Percentiles rank a stretch among this genome's conserved stretches.
These are phyloP conservation scores for Calycina marina DNA, from an alignment of 2,329 filamentous ascomycete species.

Conservation along the genomic window DNA sequence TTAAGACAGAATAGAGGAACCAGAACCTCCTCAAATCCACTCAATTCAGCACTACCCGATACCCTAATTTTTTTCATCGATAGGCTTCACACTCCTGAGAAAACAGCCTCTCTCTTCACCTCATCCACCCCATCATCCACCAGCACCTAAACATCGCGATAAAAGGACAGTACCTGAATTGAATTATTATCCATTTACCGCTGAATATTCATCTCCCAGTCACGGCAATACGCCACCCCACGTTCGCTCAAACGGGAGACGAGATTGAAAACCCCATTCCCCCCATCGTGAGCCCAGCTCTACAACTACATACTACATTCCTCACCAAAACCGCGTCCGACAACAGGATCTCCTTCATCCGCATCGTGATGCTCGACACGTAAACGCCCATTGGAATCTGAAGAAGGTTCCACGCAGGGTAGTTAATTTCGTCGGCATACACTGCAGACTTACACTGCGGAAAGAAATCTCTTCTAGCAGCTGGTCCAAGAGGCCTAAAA, in stretches of 20 bases:
- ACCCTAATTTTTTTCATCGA: no score
- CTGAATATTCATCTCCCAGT: background rate
- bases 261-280: no score
- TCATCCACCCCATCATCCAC: no score
- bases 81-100: no score
- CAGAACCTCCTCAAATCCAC: no score
- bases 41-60: no score
- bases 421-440: background rate
- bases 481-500: conserved; percentile 2
- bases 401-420: background rate
- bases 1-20: no score
- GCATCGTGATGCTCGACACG: background rate
- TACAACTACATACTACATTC: background rate
- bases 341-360: background rate
- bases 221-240: background rate
- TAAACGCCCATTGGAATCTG: background rate
- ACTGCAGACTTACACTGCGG: background rate
- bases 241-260: no score
- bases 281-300: background rate
- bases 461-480: background rate
- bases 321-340: background rate
- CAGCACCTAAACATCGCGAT: no score
- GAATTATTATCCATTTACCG: background rate
- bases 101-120: no score
- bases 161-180: no score